Evolutionary conservation across 2,329 filamentous ascomycete genomes (phyloP).

Genomic region (Didymella exigua): DNA sequence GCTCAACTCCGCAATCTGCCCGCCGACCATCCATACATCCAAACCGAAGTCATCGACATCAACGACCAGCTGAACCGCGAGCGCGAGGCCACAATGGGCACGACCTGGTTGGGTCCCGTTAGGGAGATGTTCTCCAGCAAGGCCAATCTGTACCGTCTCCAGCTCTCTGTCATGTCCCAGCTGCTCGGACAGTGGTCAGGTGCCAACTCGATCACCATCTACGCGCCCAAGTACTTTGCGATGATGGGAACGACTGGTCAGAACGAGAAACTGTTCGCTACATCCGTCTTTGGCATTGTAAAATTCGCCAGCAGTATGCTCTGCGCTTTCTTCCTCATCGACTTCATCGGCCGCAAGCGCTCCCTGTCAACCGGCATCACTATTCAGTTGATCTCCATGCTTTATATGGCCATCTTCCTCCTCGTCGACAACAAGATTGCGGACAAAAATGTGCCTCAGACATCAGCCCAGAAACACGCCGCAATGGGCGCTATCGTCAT

Average conservation of each 20-base stretch:
- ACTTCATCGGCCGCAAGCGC: conserved; percentile 75
- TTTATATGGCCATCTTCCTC: conserved; percentile 61
- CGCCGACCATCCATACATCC: conserved; percentile 64
- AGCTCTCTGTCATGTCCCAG: conserved; percentile 71
- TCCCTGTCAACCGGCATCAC: conserved; percentile 56
- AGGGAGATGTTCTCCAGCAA: conserved; percentile 71
- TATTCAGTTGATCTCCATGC: conserved; percentile 58
- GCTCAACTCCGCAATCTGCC: conserved; percentile 65
- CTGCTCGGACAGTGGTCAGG: conserved; percentile 76
- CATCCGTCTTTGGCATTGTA: conserved; percentile 70
- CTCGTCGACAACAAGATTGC: conserved; percentile 65
- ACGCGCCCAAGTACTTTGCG: conserved; percentile 74
- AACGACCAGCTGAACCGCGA: conserved; percentile 70
- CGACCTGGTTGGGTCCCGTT: conserved; percentile 67
- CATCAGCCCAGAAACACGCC: conserved; percentile 57
- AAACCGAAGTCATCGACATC: conserved; percentile 68
- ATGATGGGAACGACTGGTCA: conserved; percentile 72
- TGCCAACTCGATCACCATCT: conserved; percentile 75
- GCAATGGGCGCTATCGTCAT: conserved; percentile 70
- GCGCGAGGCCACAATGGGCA: conserved; percentile 70
- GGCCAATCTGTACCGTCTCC: conserved; percentile 74
- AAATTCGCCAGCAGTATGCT: conserved; percentile 70
- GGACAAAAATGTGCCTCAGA: conserved; percentile 56
- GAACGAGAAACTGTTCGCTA: conserved; percentile 73
- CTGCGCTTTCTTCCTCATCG: conserved; percentile 79